Base-by-base conservation (phyloP, 2,329 filamentous ascomycete genomes). In the Venturiaceae sp. region DNA sequence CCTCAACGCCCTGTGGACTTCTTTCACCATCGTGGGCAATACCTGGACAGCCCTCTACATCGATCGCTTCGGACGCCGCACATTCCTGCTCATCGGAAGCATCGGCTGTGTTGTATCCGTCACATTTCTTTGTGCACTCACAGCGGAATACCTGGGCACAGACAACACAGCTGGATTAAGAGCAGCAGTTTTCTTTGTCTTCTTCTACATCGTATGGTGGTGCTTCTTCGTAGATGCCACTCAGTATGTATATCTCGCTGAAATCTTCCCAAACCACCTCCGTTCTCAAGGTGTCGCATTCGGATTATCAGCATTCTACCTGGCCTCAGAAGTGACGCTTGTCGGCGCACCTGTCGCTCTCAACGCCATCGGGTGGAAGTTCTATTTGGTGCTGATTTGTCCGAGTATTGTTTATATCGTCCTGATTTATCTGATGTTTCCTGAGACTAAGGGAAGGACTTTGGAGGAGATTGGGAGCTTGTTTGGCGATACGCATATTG, bases 141-240 rank as follows among this genome's bases (percentile, higher is more conserved):
- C 62, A 30, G 64, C 64, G 3, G 14, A 60, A 26, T 66, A 46
- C 52, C 57, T 66, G 32, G 41, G 53, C 55, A 65, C 64, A 13
- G 33, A 37, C 28, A 65, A 66, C 54, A 58, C 58, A 3, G 63
- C 64, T 1, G 64, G 64, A 3, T 60, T 64, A 16, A 37, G 60
- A n/a, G 64, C 64, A 3, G 63, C 64, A 11, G 62, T 65, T 1
- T 64, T 65, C 59, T 65, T 66, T 58, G 59, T 64, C 39, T 65
- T 65, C 63, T 64, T 64, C 55, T 65, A 62, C 58, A 64, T 66
- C 58, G 63, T 66, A 57, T 65, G 60, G 61, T 66, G 63, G 63
- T 64, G 61, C 58, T 63, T 65, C 44, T 66, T 64, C 62, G 60
- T 67, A 28, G 64, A 67, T 53, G 64, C 64, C 5, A 62, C 62